Base-by-base conservation (phyloP, 768 basidiomycete genomes). In the Hebeloma cylindrosporum region DNA sequence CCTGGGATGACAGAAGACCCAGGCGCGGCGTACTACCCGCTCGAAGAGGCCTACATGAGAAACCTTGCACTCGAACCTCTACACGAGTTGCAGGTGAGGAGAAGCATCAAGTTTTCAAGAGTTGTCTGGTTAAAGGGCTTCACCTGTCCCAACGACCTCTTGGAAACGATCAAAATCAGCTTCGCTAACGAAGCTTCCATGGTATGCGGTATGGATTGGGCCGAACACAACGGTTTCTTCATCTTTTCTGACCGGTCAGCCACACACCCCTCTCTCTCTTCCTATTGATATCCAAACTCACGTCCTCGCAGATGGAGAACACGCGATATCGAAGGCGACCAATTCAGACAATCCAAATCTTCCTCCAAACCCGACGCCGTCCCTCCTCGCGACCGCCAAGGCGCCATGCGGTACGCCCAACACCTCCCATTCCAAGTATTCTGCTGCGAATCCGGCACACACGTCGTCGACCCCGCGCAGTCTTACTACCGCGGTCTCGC, bases 141-240 rank as follows among this genome's bases (percentile, higher is more conserved):
- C 64, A 97, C 96, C 0, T 99, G 96, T 61, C 96, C 96, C 2
- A 95, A 93, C 59, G 96, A 99, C 63, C 93, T 99, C 36, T 72
- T 99, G 40, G 96, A 99, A 67, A 95, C 89, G 17, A 82, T 98
- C 61, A 84, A 93, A 51, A 86, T 97, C 49, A 91, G 88, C 61
- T 76, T 87, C 53, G 78, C 79, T 23, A 99, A 98, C 60, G 82
- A 93, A 53, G 96, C 96, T 2, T 91, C 93, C 0, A 92, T 99
- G 91, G 93, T 97, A 2, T 98, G 96, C 60, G 95, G 94, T n/a
- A 98, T 98, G 95, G 96, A 99, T 60, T 99, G 96, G 96, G 95
- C 93, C 8, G 94, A 99, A 65, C 88, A 93, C 58, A 90, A 93
- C 52, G 93, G 93, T 0, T 88, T 92, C 67, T 99, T 97, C 73